Percentiles rank a stretch among this genome's conserved stretches.
Evolutionary conservation across 495 filamentous ascomycete species (phyloP).

Genomic region (Penicillium herquei): DNA sequence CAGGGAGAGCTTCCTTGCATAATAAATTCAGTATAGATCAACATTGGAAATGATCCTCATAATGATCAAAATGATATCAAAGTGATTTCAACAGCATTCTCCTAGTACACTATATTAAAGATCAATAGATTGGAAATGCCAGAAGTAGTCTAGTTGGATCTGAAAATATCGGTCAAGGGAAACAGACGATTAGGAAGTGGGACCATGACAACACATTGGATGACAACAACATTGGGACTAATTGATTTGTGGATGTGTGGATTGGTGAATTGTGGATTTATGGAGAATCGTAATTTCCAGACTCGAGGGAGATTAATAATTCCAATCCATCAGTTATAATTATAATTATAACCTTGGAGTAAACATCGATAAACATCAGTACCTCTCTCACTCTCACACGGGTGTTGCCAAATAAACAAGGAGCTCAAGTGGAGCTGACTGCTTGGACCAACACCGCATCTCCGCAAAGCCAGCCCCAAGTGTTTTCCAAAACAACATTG

Average conservation of each 20-base stretch:
- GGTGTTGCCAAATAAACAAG: conserved; percentile 24
- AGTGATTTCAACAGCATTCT: no score
- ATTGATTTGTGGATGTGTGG: neutral
- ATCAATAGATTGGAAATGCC: no score
- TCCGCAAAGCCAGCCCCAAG: conserved; percentile 18
- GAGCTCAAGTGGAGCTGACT: conserved; percentile 28
- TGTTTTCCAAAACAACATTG: neutral
- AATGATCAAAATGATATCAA: no score
- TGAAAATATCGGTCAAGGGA: conserved; percentile 13
- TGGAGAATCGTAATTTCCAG: neutral
- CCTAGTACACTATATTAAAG: no score
- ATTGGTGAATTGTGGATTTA: neutral
- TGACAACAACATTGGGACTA: neutral
- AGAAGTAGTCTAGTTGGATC: neutral
- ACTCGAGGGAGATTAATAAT: no score
- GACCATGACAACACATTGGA: conserved; percentile 16
- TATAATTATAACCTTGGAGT: no score
- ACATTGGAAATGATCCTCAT: no score
- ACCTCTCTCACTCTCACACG: no score
- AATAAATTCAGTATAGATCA: no score
- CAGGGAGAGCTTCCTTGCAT: no score
- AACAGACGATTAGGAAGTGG: conserved; percentile 7
- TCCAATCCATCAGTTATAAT: no score
- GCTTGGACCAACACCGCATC: conserved; percentile 23
- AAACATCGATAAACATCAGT: no score